These are phyloP conservation scores for Ceratobasidium sp. DNA, from an alignment of 1,284 basidiomycete genomes.

Conservation along the genomic window DNA sequence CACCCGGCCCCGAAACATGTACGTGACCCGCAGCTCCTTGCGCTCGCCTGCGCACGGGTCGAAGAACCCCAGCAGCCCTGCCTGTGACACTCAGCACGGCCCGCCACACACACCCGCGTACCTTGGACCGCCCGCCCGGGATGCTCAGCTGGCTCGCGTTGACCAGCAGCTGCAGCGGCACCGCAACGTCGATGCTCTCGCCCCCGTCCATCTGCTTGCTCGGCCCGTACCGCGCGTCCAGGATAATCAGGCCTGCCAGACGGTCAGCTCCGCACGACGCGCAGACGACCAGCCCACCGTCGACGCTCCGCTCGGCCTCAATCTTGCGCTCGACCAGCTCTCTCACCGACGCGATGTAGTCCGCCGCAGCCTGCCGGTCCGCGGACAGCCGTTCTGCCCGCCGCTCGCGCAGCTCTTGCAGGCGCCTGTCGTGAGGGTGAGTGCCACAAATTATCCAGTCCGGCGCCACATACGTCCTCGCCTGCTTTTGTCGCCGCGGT, in stretches of 20 bases:
- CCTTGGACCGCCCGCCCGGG: slow-evolving; percentile 71
- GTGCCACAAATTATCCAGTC: slow-evolving; percentile 12
- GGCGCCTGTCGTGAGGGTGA: slow-evolving; percentile 51
- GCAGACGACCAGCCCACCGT: slow-evolving; percentile 52
- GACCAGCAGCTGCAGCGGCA: slow-evolving; percentile 85
- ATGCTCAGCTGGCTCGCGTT: slow-evolving; percentile 82
- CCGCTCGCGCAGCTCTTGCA: slow-evolving; percentile 62
- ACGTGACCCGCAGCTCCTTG: slow-evolving; percentile 77
- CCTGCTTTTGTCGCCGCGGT: slow-evolving; percentile 62
- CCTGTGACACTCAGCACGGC: slow-evolving; percentile 55
- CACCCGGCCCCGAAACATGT: slow-evolving; percentile 76
- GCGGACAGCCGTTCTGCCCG: slow-evolving; percentile 66
- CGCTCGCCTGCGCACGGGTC: slow-evolving; percentile 75
- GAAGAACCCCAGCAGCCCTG: slow-evolving; percentile 76
- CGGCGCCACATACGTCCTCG: slow-evolving; percentile 59
- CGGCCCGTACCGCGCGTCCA: slow-evolving; percentile 75
- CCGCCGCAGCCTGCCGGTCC: slow-evolving; percentile 66
- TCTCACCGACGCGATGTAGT: slow-evolving; percentile 61
- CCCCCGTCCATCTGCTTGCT: slow-evolving; percentile 61
- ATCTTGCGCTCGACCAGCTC: slow-evolving; percentile 57
- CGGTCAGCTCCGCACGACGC: neutral
- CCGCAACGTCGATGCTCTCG: slow-evolving; percentile 74
- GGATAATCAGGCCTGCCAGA: slow-evolving; percentile 72
- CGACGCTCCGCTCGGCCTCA: slow-evolving; percentile 55
- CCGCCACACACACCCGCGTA: slow-evolving; percentile 51